Base-by-base conservation (phyloP, 2,329 filamentous ascomycete genomes). In the Penicillium hordei region DNA sequence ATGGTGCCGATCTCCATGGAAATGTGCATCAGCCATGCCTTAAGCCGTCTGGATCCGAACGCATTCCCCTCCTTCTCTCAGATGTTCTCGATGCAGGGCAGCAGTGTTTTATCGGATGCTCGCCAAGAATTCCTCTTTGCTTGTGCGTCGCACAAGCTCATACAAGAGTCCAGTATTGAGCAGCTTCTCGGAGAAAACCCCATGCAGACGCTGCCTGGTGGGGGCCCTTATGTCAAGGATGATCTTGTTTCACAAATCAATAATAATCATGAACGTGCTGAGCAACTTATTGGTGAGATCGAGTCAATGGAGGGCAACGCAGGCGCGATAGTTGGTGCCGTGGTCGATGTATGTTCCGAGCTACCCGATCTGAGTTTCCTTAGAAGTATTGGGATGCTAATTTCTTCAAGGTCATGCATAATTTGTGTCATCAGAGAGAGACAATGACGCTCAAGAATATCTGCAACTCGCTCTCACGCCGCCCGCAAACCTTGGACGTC, bases 261-360 rank as follows among this genome's bases (percentile, higher is more conserved):
- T 48, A 83, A 84, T 12, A 91, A 95, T 64, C 85, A 87, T 0
- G 89, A 91, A 60, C 86, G 87, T 61, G 86, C 90, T 1, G 89
- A 92, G 63, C 84, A 87, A 43, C 80, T 96, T 33, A 85, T 97
- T 40, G 84, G 87, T 39, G 91, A 96, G 67, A 80, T 99, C 25
- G 91, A 96, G 56, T 89, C 88, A 50, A 92, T 94, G 83, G 91
- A 96, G 68, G 93, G 93, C 1, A 97, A 97, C 72, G 91, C 91
- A 2, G 91, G 90, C 2, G 91, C 91, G 2, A 90, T 95, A 19
- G 89, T 89, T 50, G 86, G 88, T 59, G 93, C 92, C 3, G 79
- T 93, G 44, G 84, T 87, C 39, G 89, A 91, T 78, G 87, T 88
- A 72, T 65, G 80, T 70, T 10, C 13, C 21, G 40, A 5, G 7